Evolutionary conservation across 2,329 filamentous ascomycete genomes (phyloP).

Genomic region (Microdochium bolleyi): DNA sequence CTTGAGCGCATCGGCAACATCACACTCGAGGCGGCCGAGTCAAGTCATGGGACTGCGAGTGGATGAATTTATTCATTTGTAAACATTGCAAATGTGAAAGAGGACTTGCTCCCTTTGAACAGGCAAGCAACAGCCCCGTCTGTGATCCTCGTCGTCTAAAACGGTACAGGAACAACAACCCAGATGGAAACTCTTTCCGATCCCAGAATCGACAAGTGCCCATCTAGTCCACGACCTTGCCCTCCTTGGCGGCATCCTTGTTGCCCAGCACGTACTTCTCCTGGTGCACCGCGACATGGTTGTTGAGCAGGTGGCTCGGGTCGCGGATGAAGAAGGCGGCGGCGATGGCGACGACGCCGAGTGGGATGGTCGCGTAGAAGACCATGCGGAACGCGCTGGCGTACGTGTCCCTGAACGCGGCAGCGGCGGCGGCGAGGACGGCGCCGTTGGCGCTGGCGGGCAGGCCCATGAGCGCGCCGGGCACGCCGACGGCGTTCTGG

Average conservation of each 20-base stretch:
- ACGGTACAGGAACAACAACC: no score
- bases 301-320: constrained; percentile 19
- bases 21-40: no score
- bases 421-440: constrained; percentile 6
- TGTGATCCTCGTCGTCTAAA: no score
- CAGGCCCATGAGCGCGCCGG: constrained; percentile 8
- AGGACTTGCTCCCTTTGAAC: no score
- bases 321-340: constrained; percentile 15
- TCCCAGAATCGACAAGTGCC: no score
- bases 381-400: constrained; percentile 16
- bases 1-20: no score
- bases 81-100: no score
- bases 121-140: no score
- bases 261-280: constrained; percentile 14
- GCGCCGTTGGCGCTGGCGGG: constrained; percentile 10
- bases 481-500: constrained; percentile 20
- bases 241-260: neutral
- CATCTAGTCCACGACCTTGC: neutral
- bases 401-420: constrained; percentile 19
- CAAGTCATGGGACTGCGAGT: no score
- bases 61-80: no score
- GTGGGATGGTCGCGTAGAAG: constrained; percentile 16
- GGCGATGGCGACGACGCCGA: constrained; percentile 12
- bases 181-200: no score
- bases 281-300: constrained; percentile 20